Evolutionary conservation across 805 yeast genomes (phyloP).

Genomic region (Henningerozyma blattae): DNA sequence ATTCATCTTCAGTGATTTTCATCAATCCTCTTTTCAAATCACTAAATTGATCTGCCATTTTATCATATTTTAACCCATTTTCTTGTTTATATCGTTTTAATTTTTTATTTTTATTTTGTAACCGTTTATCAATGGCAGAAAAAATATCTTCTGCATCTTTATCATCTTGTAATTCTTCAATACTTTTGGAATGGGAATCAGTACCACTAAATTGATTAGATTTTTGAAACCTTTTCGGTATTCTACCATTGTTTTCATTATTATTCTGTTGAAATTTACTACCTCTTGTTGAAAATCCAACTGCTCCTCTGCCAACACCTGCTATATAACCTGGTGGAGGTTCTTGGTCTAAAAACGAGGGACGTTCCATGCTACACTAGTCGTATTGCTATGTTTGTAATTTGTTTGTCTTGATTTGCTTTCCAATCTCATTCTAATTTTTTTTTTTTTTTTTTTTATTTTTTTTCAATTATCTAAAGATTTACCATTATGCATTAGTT

Average conservation of each 20-base stretch:
- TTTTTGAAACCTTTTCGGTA: conserved; percentile 17
- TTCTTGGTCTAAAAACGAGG: conserved; percentile 64
- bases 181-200: conserved; percentile 8
- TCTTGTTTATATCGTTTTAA: conserved; percentile 8
- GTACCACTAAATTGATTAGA: conserved; percentile 9
- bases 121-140: conserved; percentile 48
- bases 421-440: too few relatives aligned
- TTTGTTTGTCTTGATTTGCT: too few relatives aligned
- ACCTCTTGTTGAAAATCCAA: conserved; percentile 85
- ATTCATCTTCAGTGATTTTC: conserved; percentile 51
- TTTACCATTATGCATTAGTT: neutral
- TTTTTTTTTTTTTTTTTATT: conserved; percentile 9
- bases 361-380: conserved; percentile 44
- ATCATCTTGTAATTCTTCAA: conserved; percentile 19
- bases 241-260: conserved; percentile 27
- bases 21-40: conserved; percentile 57
- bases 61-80: conserved; percentile 5
- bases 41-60: conserved; percentile 27
- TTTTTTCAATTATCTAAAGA: neutral
- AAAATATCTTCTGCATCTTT: conserved; percentile 76
- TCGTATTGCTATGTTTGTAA: too few relatives aligned
- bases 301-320: conserved; percentile 91
- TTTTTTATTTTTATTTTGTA: conserved; percentile 22
- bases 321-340: conserved; percentile 88
- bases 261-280: neutral